Conservation (phyloP, 1,139 yeast genomes). For the Hanseniaspora uvarum region DNA sequence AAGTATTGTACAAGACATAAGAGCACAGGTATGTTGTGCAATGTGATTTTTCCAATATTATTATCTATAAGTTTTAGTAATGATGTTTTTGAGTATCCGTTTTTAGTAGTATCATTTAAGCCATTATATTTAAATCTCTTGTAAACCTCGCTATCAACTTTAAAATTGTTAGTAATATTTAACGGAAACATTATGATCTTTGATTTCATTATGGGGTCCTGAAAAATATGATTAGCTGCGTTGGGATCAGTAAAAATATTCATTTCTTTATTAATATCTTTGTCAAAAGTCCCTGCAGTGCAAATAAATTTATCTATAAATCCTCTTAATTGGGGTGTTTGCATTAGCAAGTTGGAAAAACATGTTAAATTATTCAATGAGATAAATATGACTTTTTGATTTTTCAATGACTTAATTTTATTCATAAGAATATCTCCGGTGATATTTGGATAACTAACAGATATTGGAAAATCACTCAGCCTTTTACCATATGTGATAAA, state of each 20-base stretch:
- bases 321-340: slow-evolving; percentile 42
- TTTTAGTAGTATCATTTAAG: background rate
- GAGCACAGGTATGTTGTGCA: slow-evolving; percentile 54
- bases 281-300: slow-evolving; percentile 67
- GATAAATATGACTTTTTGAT: slow-evolving; percentile 42
- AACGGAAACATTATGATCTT: slow-evolving; percentile 54
- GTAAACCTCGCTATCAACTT: slow-evolving; percentile 39
- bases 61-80: slow-evolving; percentile 38
- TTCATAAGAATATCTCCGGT: slow-evolving; percentile 50
- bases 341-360: slow-evolving; percentile 43
- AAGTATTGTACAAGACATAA: slow-evolving; percentile 45
- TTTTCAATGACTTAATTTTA: slow-evolving; percentile 39
- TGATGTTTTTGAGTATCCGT: slow-evolving; percentile 41
- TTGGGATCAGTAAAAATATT: slow-evolving; percentile 67
- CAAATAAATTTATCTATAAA: slow-evolving; percentile 46
- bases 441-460: slow-evolving; percentile 24
- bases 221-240: slow-evolving; percentile 53
- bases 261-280: slow-evolving; percentile 44
- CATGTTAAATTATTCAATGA: slow-evolving; percentile 73
- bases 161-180: slow-evolving; percentile 60
- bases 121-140: background rate
- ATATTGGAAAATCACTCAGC: background rate
- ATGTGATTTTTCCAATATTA: slow-evolving; percentile 32
- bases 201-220: slow-evolving; percentile 37
- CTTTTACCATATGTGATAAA: background rate